Evolutionary conservation across 129 eudicot species (phyloP), one percentile per base, ranked within the genome.

Genomic region (Escallonia rubra): DNA sequence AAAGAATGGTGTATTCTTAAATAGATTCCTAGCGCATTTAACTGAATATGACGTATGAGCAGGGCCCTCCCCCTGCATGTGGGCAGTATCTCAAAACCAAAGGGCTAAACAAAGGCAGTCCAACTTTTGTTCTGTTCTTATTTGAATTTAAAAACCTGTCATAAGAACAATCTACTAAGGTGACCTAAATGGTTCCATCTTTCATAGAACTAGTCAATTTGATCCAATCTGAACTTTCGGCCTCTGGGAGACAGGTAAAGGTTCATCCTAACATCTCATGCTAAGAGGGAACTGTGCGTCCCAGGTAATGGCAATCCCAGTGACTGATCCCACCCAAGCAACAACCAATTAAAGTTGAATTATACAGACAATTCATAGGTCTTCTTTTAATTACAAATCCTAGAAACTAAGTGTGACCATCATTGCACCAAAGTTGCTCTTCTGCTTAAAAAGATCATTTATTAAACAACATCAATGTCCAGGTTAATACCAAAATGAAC

Each of bases 41-140:
- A 43, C 64, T n/a, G 38, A 0, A 52, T 10, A 46, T 50, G 43
- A 57, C 71, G 8, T 34, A 69, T 59, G n/a, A 59, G 7, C 64
- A 57, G 72, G 72, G 59, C 50, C 47, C 58, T 68, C 73, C 73
- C 57, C 57, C 5, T 15, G 61, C 73, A 44, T 68, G 65, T 57
- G 65, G 73, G 60, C 60, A 56, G 72, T 68, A 46, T 68, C 73
- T 57, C 56, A 68, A 43, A 56, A 44, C 63, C 41, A 68, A 57
- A 46, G 64, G 57, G 41, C 45, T 41, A 43, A 56, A 57, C 64
- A 57, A 57, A 68, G 73, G 57, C 43, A 64, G 43, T 9, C 50
- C 50, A 6, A 46, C 10, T 46, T 5, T 46, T 9, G 10, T 9
- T 9, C 50, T 46, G 8, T 5, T 9, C 50, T 46, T 46, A 5